phyloP scores from a whole-genome alignment of 2,329 filamentous ascomycete species.

The Ambrosiella cleistominuta region DNA sequence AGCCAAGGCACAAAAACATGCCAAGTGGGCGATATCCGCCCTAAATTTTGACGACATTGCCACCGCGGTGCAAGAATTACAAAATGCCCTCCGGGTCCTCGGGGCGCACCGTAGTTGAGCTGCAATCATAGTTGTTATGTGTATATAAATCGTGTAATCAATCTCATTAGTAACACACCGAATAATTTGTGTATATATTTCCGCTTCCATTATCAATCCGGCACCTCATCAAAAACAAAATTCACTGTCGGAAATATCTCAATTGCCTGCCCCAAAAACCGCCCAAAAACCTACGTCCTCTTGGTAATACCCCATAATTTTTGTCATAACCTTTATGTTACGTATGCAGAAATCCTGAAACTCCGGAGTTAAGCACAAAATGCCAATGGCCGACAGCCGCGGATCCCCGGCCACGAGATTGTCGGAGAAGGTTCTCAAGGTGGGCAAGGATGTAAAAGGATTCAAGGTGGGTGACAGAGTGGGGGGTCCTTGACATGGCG shows the following conservation, averaged over 20 bases:
- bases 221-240: too few species aligned
- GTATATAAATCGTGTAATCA: neutral
- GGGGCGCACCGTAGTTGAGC: conserved; percentile 32
- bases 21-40: conserved; percentile 90
- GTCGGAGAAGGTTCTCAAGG: conserved; percentile 48
- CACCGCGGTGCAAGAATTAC: conserved; percentile 74
- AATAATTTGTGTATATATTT: too few species aligned
- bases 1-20: conserved; percentile 76
- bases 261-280: too few species aligned
- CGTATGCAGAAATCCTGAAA: too few species aligned
- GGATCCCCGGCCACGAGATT: conserved; percentile 53
- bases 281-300: too few species aligned
- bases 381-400: conserved; percentile 22
- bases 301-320: too few species aligned
- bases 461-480: conserved; percentile 49
- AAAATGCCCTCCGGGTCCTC: conserved; percentile 52
- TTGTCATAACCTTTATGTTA: too few species aligned
- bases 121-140: neutral
- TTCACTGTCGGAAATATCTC: too few species aligned
- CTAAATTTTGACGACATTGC: conserved; percentile 90
- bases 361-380: too few species aligned
- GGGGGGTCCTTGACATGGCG: conserved; percentile 52
- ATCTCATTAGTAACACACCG: too few species aligned
- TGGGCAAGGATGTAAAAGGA: conserved; percentile 37
- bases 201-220: too few species aligned